Conservation (phyloP, 2,329 filamentous ascomycete genomes). For the Dothidotthia symphoricarpi region DNA sequence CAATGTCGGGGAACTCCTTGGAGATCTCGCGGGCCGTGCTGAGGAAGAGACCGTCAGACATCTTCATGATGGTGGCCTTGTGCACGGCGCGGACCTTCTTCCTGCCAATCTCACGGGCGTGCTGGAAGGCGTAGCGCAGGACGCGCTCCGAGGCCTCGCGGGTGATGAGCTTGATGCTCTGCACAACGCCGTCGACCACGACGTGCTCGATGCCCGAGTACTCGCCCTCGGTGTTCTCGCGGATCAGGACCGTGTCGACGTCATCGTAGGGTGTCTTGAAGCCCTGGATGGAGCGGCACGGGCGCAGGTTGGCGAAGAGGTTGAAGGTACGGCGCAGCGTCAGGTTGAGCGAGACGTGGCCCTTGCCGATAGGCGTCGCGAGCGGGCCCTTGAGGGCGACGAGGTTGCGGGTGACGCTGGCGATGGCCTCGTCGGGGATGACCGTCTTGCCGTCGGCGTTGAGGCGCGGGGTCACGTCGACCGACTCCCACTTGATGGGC, state of each 20-base stretch:
- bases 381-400: constrained; percentile 97
- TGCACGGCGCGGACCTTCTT: constrained; percentile 97
- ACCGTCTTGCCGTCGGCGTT: constrained; percentile 95
- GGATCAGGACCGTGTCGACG: constrained; percentile 95
- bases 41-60: constrained; percentile 98
- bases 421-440: constrained; percentile 89
- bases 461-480: constrained; percentile 90
- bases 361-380: constrained; percentile 97
- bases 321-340: constrained; percentile 99
- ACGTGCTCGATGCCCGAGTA: constrained; percentile 99
- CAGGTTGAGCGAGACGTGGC: constrained; percentile 97
- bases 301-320: constrained; percentile 98
- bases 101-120: constrained; percentile 88
- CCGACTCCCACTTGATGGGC: constrained; percentile 93
- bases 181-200: constrained; percentile 94
- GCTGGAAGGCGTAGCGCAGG: constrained; percentile 96
- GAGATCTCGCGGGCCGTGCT: constrained; percentile 78
- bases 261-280: constrained; percentile 98
- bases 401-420: constrained; percentile 92
- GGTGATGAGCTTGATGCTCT: constrained; percentile 99
- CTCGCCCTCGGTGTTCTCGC: constrained; percentile 99
- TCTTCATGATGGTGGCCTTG: constrained; percentile 99
- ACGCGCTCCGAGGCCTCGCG: constrained; percentile 92
- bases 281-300: constrained; percentile 93
- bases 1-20: constrained; percentile 93